Conservation (phyloP, 176 grass and related monocot genomes). For the Oryza punctata region DNA sequence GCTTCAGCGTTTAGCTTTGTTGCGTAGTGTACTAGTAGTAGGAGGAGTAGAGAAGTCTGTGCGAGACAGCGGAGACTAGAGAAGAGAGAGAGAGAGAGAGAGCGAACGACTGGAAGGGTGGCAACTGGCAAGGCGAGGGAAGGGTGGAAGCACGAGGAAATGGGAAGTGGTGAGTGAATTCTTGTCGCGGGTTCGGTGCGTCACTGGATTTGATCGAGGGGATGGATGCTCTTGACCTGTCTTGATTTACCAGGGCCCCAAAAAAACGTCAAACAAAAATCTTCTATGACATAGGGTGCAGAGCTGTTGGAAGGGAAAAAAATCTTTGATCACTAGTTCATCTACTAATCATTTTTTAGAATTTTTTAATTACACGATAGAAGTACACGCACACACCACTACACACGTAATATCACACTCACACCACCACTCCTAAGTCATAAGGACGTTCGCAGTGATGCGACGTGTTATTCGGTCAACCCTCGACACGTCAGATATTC, state of each 20-base stretch:
- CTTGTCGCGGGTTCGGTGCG: conserved; percentile 25
- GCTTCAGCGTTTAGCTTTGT: not conserved
- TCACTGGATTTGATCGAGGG: conserved; percentile 40
- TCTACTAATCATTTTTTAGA: no score
- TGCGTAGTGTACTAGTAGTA: not conserved
- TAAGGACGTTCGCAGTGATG: no score
- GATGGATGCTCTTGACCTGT: conserved; percentile 10
- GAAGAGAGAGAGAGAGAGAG: no score
- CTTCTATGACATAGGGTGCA: not conserved
- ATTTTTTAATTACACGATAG: no score
- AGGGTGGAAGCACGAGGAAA: conserved; percentile 14
- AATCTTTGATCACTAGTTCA: no score
- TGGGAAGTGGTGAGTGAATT: conserved; percentile 36
- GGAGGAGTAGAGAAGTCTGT: not conserved
- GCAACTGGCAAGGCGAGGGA: not conserved
- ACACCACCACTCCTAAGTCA: no score
- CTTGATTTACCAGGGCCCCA: not conserved
- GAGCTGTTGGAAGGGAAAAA: no score
- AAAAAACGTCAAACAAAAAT: not conserved
- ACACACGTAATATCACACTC: no score
- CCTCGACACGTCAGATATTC: no score
- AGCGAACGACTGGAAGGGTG: not conserved
- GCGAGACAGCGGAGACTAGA: not conserved
- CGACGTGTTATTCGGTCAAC: no score
- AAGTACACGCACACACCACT: no score